Base-by-base conservation (phyloP, 192 early-diverging fungal genomes). In the Coemansia sp. region DNA sequence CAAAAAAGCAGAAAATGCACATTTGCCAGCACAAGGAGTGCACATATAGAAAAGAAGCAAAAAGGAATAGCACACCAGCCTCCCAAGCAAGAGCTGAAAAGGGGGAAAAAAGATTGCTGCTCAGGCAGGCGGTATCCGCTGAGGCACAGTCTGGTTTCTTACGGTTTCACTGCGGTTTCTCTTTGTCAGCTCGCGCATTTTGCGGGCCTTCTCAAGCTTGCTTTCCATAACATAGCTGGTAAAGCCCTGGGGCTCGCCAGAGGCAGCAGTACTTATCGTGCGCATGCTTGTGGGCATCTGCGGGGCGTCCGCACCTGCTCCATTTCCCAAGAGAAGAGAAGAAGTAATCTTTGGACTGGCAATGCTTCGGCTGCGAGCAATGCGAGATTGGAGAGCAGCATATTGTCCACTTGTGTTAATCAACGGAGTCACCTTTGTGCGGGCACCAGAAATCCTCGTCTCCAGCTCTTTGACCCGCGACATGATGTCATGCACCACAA, bases 401-500 rank as follows among this genome's bases (percentile, higher is more conserved):
- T 76, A 82, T 61, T 82, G 74, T 58, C 71, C 68, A 45, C 68
- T 71, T 10, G 71, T 51, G 38, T 66, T 86, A 39, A 92, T 65
- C 45, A 93, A 55, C 39, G 92, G 90, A 4, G 90, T 89, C 51
- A 93, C 90, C 57, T 91, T 83, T 16, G 86, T 89, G 13, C 92
- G 90, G 44, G 89, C 90, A 19, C 90, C 90, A 5, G 87, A 86
- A 42, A 93, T 74, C 38, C 92, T 87, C 9, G 89, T 81, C 75
- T 93, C 92, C 63, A 93, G 69, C 46, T 87, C 90, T 84, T 87
- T 91, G 51, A 92, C 90, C 17, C 90, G 80, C 37, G 88, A 85
- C 63, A 93, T 90, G 76, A 93, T 92, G 39, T 92, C 88, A 63
- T 91, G 89, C 8, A 91, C 87, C 73, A 89, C 84, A 39, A 85